These are phyloP conservation scores for Pulveroboletus sp. DNA, from an alignment of 1,284 basidiomycete species.

Conservation along the genomic window DNA sequence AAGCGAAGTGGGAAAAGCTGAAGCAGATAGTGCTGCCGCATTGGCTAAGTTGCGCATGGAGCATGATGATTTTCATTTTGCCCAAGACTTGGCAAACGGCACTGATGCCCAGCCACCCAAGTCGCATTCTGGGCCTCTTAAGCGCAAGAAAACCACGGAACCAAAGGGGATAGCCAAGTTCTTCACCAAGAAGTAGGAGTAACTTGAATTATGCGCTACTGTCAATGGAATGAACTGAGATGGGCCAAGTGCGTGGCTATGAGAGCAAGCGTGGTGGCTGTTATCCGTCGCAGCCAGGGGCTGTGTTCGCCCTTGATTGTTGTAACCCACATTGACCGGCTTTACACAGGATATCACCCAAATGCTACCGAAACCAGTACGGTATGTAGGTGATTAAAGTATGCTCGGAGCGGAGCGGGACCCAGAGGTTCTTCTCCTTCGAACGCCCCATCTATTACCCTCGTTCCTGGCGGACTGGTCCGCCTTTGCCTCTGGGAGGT, in stretches of 20 bases:
- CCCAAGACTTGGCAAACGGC: conserved; percentile 65
- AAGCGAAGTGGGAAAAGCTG: conserved; percentile 30
- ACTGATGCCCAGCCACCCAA: conserved; percentile 13
- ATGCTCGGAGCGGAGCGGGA: neutral
- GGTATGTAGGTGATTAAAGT: conserved; percentile 6
- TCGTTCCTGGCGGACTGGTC: conserved; percentile 46
- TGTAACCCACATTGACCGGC: neutral
- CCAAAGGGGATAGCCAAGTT: conserved; percentile 75
- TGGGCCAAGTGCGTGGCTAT: neutral
- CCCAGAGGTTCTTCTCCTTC: conserved; percentile 6
- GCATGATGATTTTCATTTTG: conserved; percentile 87
- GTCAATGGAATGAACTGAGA: neutral
- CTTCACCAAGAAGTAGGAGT: conserved; percentile 48
- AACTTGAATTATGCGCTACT: neutral
- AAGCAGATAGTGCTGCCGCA: conserved; percentile 37
- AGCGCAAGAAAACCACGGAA: conserved; percentile 48
- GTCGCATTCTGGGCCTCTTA: conserved; percentile 30
- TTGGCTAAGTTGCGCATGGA: conserved; percentile 61
- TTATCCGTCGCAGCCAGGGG: no score
- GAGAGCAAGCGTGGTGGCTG: neutral
- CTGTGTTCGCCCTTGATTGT: conserved; percentile 22
- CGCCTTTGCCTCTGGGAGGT: conserved; percentile 41
- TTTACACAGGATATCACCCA: conserved; percentile 16
- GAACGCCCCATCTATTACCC: conserved; percentile 20
- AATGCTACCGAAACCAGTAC: neutral